Conservation (phyloP, 2,329 filamentous ascomycete species). For the Trichoderma polysporum region DNA sequence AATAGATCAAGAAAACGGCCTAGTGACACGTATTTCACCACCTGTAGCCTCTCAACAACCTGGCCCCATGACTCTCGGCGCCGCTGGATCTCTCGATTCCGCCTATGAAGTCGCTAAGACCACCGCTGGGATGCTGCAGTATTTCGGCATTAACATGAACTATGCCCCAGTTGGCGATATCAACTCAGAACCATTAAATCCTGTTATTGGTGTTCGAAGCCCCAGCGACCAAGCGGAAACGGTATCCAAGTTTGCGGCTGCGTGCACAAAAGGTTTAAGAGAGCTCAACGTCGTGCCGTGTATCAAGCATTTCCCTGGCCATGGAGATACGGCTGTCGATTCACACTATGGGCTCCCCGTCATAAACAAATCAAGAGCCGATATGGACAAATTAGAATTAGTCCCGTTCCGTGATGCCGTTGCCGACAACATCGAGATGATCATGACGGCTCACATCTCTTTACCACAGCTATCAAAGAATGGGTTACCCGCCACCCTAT, state of each 20-base stretch:
- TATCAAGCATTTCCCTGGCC: conserved; percentile 31
- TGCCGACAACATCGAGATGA: conserved; percentile 28
- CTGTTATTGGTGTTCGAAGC: conserved; percentile 30
- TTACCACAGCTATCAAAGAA: conserved; percentile 27
- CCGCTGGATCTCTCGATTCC: conserved; percentile 24
- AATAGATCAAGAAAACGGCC: conserved; percentile 32
- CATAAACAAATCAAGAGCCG: conserved; percentile 27
- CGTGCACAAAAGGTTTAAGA: conserved; percentile 26
- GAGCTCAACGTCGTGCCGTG: conserved; percentile 26
- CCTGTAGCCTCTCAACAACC: conserved; percentile 29
- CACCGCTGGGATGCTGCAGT: conserved; percentile 26
- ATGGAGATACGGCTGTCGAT: conserved; percentile 31
- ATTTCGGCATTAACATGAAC: conserved; percentile 33
- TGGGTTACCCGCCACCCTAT: conserved; percentile 27
- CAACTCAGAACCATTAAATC: conserved; percentile 31
- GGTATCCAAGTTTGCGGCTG: conserved; percentile 26
- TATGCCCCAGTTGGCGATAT: conserved; percentile 31
- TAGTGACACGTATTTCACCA: conserved; percentile 30
- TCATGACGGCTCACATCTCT: conserved; percentile 33
- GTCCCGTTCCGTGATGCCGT: conserved; percentile 27
- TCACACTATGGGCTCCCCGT: conserved; percentile 31
- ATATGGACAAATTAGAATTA: conserved; percentile 27
- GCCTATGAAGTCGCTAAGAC: conserved; percentile 25
- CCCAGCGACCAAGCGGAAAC: conserved; percentile 27
- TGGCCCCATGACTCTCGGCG: conserved; percentile 29